Percentiles rank a stretch among this genome's conserved stretches.
Conservation (phyloP, 305 asterid genomes). For the Nicotiana rustica region DNA sequence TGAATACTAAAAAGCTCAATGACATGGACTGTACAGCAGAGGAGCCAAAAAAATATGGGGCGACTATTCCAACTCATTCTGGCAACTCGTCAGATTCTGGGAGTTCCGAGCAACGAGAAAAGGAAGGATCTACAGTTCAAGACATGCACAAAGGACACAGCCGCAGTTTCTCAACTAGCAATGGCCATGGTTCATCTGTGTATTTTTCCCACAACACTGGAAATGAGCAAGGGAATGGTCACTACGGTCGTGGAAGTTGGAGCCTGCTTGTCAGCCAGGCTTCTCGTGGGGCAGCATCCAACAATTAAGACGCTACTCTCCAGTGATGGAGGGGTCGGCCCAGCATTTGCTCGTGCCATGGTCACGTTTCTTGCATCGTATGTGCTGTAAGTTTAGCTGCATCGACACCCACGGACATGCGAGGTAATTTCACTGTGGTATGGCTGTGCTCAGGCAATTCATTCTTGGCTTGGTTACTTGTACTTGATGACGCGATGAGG, state of each 20-base stretch:
- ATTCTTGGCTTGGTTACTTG: conserved; percentile 93
- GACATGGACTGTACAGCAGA: conserved; percentile 40
- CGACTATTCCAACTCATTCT: conserved; percentile 46
- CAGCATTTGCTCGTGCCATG: conserved; percentile 27
- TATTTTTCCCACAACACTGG: conserved; percentile 45
- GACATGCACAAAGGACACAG: conserved; percentile 12
- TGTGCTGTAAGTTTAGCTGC: not conserved
- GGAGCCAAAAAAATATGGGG: conserved; percentile 47
- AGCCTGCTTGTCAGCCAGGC: conserved; percentile 50
- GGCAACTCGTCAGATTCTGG: conserved; percentile 57
- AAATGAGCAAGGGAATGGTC: conserved; percentile 46
- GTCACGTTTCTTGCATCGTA: conserved; percentile 6
- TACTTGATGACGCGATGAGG: conserved; percentile 37
- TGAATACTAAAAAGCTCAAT: conserved; percentile 62
- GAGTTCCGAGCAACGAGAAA: conserved; percentile 37
- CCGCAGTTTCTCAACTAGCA: conserved; percentile 48
- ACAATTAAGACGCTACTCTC: conserved; percentile 52
- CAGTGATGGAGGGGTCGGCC: conserved; percentile 38
- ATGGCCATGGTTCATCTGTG: conserved; percentile 39
- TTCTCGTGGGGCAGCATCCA: conserved; percentile 51
- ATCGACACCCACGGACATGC: not conserved
- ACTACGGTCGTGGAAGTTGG: conserved; percentile 49
- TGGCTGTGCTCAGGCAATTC: conserved; percentile 74
- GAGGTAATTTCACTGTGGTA: conserved; percentile 33
- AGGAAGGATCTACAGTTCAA: conserved; percentile 35